These are phyloP conservation scores for Lepiota brunneoincarnata DNA, from an alignment of 768 basidiomycete genomes.

Conservation along the genomic window DNA sequence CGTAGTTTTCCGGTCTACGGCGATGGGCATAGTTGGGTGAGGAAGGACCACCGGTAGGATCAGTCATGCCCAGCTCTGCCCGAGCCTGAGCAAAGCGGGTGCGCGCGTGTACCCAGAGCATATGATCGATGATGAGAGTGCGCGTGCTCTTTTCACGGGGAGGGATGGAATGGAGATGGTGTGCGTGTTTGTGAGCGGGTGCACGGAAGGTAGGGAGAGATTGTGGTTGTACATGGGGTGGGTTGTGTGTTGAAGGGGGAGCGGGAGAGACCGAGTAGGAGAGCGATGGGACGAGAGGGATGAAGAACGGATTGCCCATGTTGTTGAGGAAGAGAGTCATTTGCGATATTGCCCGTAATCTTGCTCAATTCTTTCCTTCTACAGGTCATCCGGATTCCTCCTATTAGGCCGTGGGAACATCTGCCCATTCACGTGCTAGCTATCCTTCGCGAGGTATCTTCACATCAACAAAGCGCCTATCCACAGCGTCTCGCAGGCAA, in stretches of 20 bases:
- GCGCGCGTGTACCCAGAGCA: slow-evolving; percentile 73
- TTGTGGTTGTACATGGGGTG: slow-evolving; percentile 16
- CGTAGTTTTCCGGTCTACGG: slow-evolving; percentile 70
- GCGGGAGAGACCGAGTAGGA: background rate
- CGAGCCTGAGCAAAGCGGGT: slow-evolving; percentile 76
- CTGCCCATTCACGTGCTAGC: too few species aligned
- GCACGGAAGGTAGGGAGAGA: slow-evolving; percentile 46
- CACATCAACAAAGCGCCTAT: too few species aligned
- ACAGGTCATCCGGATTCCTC: too few species aligned
- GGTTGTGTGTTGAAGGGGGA: background rate
- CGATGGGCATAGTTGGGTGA: slow-evolving; percentile 61
- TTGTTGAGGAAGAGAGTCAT: background rate
- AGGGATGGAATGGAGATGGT: slow-evolving; percentile 83
- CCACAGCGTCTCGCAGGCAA: too few species aligned
- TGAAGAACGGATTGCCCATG: slow-evolving; percentile 7
- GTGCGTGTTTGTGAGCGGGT: slow-evolving; percentile 85
- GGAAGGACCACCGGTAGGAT: slow-evolving; percentile 68
- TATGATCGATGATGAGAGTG: slow-evolving; percentile 84
- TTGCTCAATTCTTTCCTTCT: too few species aligned
- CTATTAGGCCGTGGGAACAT: too few species aligned
- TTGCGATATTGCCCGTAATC: background rate
- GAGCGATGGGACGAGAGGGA: background rate
- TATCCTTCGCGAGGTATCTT: too few species aligned
- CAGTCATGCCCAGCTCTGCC: slow-evolving; percentile 84
- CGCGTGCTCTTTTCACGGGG: slow-evolving; percentile 87